Conservation (phyloP, 495 filamentous ascomycete species). For the Penicillium psychrofluorescens region DNA sequence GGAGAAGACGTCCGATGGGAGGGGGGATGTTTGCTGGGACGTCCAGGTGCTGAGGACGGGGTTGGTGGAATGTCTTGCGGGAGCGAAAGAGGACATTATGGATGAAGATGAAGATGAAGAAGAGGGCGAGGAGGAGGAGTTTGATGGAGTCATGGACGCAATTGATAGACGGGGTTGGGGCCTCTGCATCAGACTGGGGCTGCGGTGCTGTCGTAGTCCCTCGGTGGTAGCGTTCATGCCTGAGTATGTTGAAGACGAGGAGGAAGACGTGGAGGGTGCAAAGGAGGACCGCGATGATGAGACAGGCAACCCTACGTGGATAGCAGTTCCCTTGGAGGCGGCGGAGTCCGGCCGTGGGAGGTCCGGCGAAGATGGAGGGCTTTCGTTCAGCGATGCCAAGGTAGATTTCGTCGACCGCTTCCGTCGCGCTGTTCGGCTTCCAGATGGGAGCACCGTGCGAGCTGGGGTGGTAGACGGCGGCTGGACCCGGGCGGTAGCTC, state of each 20-base stretch:
- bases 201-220: constrained; percentile 3
- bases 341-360: constrained; percentile 24
- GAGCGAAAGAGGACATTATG: background rate
- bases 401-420: constrained; percentile 15
- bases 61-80: constrained; percentile 8
- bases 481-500: constrained; percentile 14
- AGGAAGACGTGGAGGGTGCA: constrained; percentile 26
- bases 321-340: constrained; percentile 33
- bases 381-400: constrained; percentile 16
- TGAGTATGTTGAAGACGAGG: constrained; percentile 15
- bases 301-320: constrained; percentile 26
- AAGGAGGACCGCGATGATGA: constrained; percentile 32
- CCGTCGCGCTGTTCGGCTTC: constrained; percentile 38
- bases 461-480: constrained; percentile 1
- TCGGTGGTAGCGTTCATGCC: background rate
- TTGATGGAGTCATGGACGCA: constrained; percentile 30
- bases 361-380: constrained; percentile 14
- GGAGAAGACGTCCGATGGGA: constrained; percentile 36
- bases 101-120: constrained; percentile 5
- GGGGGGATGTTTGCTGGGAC: constrained; percentile 26
- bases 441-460: constrained; percentile 32
- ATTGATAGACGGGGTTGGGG: constrained; percentile 21
- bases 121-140: constrained; percentile 16
- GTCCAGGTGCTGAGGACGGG: constrained; percentile 38
- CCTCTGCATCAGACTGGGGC: constrained; percentile 16